Evolutionary conservation across 2,329 filamentous ascomycete genomes (phyloP), one percentile per base, ranked within the genome.

Genomic region (Penicillium sp.): DNA sequence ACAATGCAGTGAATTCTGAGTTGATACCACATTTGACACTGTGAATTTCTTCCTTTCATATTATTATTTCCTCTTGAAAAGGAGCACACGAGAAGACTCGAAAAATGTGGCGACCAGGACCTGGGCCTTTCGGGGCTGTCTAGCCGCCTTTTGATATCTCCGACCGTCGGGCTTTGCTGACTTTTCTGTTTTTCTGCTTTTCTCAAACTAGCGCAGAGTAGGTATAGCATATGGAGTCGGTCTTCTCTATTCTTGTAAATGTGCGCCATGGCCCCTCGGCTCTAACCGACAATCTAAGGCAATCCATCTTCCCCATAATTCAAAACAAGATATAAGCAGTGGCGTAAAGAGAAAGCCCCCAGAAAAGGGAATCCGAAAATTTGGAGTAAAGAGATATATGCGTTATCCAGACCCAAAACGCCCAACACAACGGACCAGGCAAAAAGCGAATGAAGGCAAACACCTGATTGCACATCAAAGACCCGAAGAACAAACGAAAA

Each of bases 161-260:
- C 32, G 11, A 13, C 19, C n/a, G 19, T 38, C 51, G 23, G 32
- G 13, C 13, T 26, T 35, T 14, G 8, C 40, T 41, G 19, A 19
- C 13, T 23, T 5, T 23, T 23, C 23, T 23, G 8, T 2, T 34
- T n/a, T 26, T 30, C 23, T n/a, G 18, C n/a, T 16, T 42, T 42
- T 18, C 27, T 27, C 38, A 10, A 32, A 30, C 13, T 27, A 10
- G 48, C 7, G 36, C 23, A 34, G 16, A 13, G 23, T 19, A 13
- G 10, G 27, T 42, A 42, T 30, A 42, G 42, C 30, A 42, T 23
- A 3, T 23, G 23, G 23, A 23, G 23, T 23, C 23, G 23, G 30
- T 11, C n/a, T 46, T 10, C 11, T 51, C 44, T 48, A 53, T 49
- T 49, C 26, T 36, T 43, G 32, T 34, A 41, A 41, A 41, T 32